Evolutionary conservation across 805 yeast genomes (phyloP).

Genomic region (Hanseniaspora thailandica): DNA sequence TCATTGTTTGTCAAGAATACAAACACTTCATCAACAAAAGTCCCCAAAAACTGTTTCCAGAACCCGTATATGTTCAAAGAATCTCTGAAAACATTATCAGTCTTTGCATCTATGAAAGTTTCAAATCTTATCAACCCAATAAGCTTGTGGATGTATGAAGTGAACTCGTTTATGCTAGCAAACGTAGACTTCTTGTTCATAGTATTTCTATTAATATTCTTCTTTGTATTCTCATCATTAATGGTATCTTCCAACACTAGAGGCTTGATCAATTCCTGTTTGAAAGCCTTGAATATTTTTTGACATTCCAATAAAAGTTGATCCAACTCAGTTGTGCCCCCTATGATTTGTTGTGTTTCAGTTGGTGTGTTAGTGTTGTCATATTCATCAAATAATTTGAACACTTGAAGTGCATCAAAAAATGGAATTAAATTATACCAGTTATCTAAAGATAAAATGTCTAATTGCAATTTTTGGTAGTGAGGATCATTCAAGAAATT

Average conservation of each 20-base stretch:
- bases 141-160: conserved; percentile 47
- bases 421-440: conserved; percentile 57
- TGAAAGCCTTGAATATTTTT: conserved; percentile 59
- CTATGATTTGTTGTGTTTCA: conserved; percentile 30
- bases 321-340: conserved; percentile 36
- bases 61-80: conserved; percentile 43
- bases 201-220: conserved; percentile 23
- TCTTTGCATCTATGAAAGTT: conserved; percentile 49
- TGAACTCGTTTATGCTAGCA: conserved; percentile 25
- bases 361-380: conserved; percentile 16
- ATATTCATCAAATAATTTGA: conserved; percentile 36
- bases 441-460: conserved; percentile 17
- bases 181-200: conserved; percentile 29
- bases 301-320: conserved; percentile 48
- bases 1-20: conserved; percentile 36
- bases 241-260: conserved; percentile 37
- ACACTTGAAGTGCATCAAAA: conserved; percentile 74
- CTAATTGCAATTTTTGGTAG: not conserved
- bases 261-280: conserved; percentile 60
- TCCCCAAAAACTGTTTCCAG: conserved; percentile 58
- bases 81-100: conserved; percentile 51
- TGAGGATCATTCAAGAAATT: conserved; percentile 15
- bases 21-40: conserved; percentile 48
- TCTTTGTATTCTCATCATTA: conserved; percentile 19
- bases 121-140: conserved; percentile 73